Evolutionary conservation across 2,329 filamentous ascomycete genomes (phyloP), one percentile per base, ranked within the genome.

Genomic region (Fusarium agapanthi): DNA sequence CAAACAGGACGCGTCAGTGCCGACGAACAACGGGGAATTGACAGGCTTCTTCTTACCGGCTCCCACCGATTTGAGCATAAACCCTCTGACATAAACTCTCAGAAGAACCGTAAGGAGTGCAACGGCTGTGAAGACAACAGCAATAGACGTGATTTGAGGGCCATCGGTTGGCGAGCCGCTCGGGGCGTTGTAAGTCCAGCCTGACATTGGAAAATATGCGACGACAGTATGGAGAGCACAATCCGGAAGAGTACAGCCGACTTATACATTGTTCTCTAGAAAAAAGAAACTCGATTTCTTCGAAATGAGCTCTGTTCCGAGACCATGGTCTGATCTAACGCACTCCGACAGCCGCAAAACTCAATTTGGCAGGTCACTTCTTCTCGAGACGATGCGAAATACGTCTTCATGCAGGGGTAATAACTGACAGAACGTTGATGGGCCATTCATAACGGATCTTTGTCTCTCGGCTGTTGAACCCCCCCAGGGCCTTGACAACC

Each of bases 41-140:
- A 18, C 4, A 9, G 7, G 20, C 24, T 7, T 7, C 7, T 35
- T n/a, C 59, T 35, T 67, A 74, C 72, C 72, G 34, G 38, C 24
- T 16, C 72, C 72, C 18, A 72, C 53, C 8, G 71, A 62, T 9
- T 73, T 73, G 30, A 74, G 47, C 65, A 74, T 55, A 38, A 61
- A 45, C 2, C 51, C 56, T 43, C 72, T 44, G 6, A 74, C 71
- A 13, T 74, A 74, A 4, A 69, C 20, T 20, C 72, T 44, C 2
- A 73, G 11, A 7, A 53, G 22, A 6, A 74, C 47, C 3, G 57
- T 38, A 12, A 72, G 4, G 10, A 74, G 45, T 3, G 71, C 55
- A 22, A 69, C 14, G 3, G 45, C 48, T 7, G 71, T 69, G 6
- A 74, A 74, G 1, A 61, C 61, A 20, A 66, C 24, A 14, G 54